Base-by-base conservation (phyloP, 495 filamentous ascomycete species). In the Platismatia glauca region DNA sequence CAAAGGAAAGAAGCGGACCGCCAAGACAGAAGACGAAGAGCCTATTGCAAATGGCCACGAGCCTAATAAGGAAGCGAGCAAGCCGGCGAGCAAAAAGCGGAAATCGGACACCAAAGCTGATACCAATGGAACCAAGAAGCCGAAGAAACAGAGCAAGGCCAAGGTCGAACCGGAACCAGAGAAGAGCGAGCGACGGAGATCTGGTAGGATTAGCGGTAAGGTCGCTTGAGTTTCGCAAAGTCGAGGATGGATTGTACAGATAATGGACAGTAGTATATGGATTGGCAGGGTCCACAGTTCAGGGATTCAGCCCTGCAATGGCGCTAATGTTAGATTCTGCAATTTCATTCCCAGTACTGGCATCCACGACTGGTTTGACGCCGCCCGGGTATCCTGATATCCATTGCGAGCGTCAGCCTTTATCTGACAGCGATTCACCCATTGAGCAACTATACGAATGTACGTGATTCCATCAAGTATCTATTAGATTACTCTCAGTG, bases 171-270 rank as follows among this genome's bases (percentile, higher is more conserved):
- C 46, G 18, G 39, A 62, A 35, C 44, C 18, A 15, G 35, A 65
- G 55, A 41, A 27, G 8, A 33, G 22, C n/a, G 63, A 39, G 11
- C 35, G 63, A 35, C 48, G 63, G 34, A 65, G 48, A 35, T 62
- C 63, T 43, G 35, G 48, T n/a, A 44, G 63, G 63, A 18, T 56
- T 4, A 65, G 63, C n/a, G 63, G 63, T 37, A 63, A 57, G 27
- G 59, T 4, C 7, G 24, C 37, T 38, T 57, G 41, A 38, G 16
- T 18, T n/a, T 57, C 15, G 37, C 9, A n/a, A 46, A 15, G 4
- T 48, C 29, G 31, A 43, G 7, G 27, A 9, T 16, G 37, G 37
- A 41, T 27, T 48, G 22, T 48, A 48, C 22, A 48, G 44, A 15
- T 48, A 24, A 48, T 27, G 7, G 44, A 13, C 44, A 9, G 16